Conservation (phyloP, 257 asterid species). For the Solanum medicagineum region DNA sequence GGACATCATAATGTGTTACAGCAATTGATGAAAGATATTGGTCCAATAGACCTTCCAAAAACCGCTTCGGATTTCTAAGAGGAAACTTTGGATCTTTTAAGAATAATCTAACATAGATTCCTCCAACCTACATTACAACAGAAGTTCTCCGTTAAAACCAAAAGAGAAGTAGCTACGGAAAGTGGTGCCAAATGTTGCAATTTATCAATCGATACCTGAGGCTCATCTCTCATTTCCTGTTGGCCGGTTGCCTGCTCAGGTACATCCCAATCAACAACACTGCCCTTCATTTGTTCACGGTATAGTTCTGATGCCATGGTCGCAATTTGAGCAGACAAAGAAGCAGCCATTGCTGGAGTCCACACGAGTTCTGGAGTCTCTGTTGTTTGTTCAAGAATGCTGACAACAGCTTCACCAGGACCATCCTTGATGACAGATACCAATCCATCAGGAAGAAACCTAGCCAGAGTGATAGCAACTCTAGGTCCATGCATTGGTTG, state of each 20-base stretch:
- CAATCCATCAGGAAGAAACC: constrained; percentile 96
- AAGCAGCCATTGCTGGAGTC: constrained; percentile 99
- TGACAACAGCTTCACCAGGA: constrained; percentile 97
- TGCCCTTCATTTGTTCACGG: constrained; percentile 84
- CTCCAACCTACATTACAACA: constrained; percentile 71
- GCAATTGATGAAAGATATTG: constrained; percentile 95
- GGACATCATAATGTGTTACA: constrained; percentile 64
- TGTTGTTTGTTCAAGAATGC: constrained; percentile 83
- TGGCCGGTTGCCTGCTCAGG: constrained; percentile 93
- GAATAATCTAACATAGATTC: constrained; percentile 87
- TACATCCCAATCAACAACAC: constrained; percentile 93
- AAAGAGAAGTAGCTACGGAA: not conserved
- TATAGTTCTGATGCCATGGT: constrained; percentile 92
- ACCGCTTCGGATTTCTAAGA: constrained; percentile 89
- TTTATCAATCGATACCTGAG: constrained; percentile 53
- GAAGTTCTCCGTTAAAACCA: constrained; percentile 6
- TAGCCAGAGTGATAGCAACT: constrained; percentile 85
- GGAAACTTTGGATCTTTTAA: constrained; percentile 98
- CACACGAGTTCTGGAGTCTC: constrained; percentile 99
- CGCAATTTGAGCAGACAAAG: constrained; percentile 86
- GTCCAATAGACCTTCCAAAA: constrained; percentile 89
- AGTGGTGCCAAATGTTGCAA: constrained; percentile 1
- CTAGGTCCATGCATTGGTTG: constrained; percentile 99
- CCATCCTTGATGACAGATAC: constrained; percentile 91
- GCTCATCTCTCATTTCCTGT: constrained; percentile 96